Conservation (phyloP, 805 yeast genomes). For the Schizosaccharomyces lindneri region DNA sequence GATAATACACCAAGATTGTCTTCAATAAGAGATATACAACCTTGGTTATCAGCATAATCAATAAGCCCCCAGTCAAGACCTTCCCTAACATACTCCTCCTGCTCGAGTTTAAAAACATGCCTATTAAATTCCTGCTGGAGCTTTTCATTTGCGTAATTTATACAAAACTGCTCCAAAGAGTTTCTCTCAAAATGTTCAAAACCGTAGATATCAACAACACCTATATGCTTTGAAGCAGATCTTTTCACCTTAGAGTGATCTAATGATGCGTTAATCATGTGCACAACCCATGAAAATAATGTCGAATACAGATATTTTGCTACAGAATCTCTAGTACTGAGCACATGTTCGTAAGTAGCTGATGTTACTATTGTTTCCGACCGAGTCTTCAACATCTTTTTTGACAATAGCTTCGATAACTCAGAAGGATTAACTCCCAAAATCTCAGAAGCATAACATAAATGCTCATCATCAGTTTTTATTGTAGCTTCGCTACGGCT, state of each 20-base stretch:
- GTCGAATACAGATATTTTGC: conserved; percentile 84
- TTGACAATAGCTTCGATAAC: conserved; percentile 77
- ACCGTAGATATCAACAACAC: conserved; percentile 92
- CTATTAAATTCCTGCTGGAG: conserved; percentile 92
- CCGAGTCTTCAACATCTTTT: conserved; percentile 78
- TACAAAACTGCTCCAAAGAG: conserved; percentile 80
- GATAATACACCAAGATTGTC: conserved; percentile 68
- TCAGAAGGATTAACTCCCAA: conserved; percentile 49
- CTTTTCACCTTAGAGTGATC: conserved; percentile 28
- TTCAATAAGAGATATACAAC: conserved; percentile 82
- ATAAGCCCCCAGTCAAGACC: conserved; percentile 91
- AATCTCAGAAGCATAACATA: conserved; percentile 58
- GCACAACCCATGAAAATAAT: conserved; percentile 84
- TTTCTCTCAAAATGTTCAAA: conserved; percentile 86
- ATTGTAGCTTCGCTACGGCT: conserved; percentile 64
- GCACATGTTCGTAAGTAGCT: conserved; percentile 57
- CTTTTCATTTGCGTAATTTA: conserved; percentile 87
- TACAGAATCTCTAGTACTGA: conserved; percentile 88
- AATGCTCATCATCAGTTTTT: conserved; percentile 63
- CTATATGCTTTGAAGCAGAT: conserved; percentile 51
- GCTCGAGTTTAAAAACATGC: conserved; percentile 90
- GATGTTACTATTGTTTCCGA: conserved; percentile 75
- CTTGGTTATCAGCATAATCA: conserved; percentile 89
- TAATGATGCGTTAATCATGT: conserved; percentile 54
- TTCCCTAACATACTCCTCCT: conserved; percentile 78